Evolutionary conservation across 1,139 yeast genomes (phyloP).

Genomic region (Nakaseomyces bracarensis): DNA sequence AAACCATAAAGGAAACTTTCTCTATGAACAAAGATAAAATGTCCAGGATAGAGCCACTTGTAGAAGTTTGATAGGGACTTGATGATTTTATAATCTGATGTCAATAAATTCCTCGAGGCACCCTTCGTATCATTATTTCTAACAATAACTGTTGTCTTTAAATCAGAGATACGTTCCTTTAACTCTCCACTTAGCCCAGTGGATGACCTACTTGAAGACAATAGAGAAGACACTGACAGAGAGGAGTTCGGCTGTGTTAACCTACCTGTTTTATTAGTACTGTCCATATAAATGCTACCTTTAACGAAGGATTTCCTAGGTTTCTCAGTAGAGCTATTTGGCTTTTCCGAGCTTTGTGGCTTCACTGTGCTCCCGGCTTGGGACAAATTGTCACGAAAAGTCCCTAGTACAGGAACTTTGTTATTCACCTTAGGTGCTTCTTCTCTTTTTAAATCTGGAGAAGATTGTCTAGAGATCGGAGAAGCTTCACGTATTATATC

Average conservation of each 20-base stretch:
- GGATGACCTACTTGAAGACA: slow-evolving; percentile 8
- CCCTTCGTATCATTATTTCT: slow-evolving; percentile 36
- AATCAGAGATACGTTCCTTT: slow-evolving; percentile 27
- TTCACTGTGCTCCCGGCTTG: too few relatives aligned
- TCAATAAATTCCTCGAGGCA: slow-evolving; percentile 16
- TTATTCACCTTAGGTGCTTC: neutral
- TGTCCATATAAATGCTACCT: slow-evolving; percentile 31
- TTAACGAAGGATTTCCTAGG: slow-evolving; percentile 23
- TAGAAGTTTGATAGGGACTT: slow-evolving; percentile 49
- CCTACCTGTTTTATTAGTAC: slow-evolving; percentile 22
- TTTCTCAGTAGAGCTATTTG: slow-evolving; percentile 7
- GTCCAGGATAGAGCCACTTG: slow-evolving; percentile 59
- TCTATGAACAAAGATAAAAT: slow-evolving; percentile 53
- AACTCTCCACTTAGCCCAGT: neutral
- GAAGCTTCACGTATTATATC: slow-evolving; percentile 13
- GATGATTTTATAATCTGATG: slow-evolving; percentile 30
- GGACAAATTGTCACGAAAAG: neutral
- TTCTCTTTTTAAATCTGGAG: neutral
- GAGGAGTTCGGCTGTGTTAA: slow-evolving; percentile 8
- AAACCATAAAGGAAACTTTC: slow-evolving; percentile 57
- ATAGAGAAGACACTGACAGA: slow-evolving; percentile 11
- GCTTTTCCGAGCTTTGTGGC: too few relatives aligned
- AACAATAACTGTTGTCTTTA: slow-evolving; percentile 29
- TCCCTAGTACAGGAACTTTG: slow-evolving; percentile 2
- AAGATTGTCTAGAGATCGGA: neutral